Conservation (phyloP, 208 protist genomes). For the Leishmania arabica region DNA sequence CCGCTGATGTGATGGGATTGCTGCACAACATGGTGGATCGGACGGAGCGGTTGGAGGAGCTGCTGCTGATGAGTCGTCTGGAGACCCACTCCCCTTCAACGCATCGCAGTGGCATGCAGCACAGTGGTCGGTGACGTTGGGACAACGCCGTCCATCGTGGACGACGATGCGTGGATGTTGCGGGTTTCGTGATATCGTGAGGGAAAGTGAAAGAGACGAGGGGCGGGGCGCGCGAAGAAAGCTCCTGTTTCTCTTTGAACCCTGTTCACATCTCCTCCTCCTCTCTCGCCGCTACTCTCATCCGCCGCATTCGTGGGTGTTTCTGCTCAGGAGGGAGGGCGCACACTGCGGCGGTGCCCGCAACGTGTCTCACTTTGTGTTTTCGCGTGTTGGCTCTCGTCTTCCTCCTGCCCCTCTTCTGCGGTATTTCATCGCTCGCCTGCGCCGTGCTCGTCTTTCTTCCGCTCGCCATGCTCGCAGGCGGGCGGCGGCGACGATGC, state of each 20-base stretch:
- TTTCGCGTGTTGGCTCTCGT: neutral
- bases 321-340: neutral
- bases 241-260: neutral
- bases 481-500: neutral
- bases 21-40: slow-evolving; percentile 41
- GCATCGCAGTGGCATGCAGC: neutral
- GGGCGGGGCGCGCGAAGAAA: neutral
- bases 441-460: neutral
- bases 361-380: neutral
- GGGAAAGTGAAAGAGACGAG: neutral
- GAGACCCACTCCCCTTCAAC: neutral
- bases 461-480: neutral
- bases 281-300: neutral
- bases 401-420: neutral
- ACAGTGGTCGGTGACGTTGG: neutral
- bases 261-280: too few species aligned
- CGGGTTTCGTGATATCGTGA: neutral
- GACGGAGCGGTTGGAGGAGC: slow-evolving; percentile 43
- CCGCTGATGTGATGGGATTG: slow-evolving; percentile 24
- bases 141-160: neutral
- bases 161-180: neutral
- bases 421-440: neutral
- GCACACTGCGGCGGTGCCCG: neutral
- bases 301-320: neutral
- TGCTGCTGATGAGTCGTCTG: slow-evolving; percentile 18